Evolutionary conservation across 176 grass and related monocot species (phyloP), one percentile per base, ranked within the genome.

Genomic region (Hyparrhenia diplandra): DNA sequence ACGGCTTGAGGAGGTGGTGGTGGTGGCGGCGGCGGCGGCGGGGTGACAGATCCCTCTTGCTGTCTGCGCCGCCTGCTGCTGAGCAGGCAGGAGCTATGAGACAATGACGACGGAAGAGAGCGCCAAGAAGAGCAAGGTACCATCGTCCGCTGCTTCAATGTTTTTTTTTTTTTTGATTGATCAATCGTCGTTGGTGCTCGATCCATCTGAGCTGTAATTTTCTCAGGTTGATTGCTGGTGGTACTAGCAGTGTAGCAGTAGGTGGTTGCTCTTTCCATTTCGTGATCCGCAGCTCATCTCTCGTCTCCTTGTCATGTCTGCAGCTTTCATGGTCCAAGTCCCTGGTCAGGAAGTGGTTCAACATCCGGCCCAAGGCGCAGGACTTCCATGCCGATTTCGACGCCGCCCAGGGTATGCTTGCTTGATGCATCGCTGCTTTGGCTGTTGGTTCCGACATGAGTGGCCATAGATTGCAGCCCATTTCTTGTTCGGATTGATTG

Each of bases 251-350:
- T 63, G 89, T 4, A 54, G 51, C 20, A 85, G 60, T 67, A 90
- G 57, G 55, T 82, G 32, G n/a, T n/a, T n/a, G n/a, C 59, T 67
- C 45, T 23, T 62, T 73, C 73, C 72, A 4, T 88, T 58, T 73
- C 35, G 77, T 80, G 77, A 80, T 24, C 10, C 62, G 20, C 18
- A 49, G 20, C 30, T 61, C 76, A 13, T 12, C 11, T 67, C 74
- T 61, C 14, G n/a, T 69, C 1, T 16, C 43, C 30, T 52, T 66
- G 45, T 27, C 20, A 61, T 80, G 61, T n/a, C 47, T 91, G 88
- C 60, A 97, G 91, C 85, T 93, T 55, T 97, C 94, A 24, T 97
- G 94, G 94, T 91, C 94, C 55, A 97, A 89, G 85, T 87, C 94
- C n/a, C 82, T 95, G 24, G 91, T 93, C 27, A 79, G 89, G 84